Evolutionary conservation across 1,139 yeast species (phyloP), one percentile per base, ranked within the genome.

Genomic region (Petasospora rhodanensis): DNA sequence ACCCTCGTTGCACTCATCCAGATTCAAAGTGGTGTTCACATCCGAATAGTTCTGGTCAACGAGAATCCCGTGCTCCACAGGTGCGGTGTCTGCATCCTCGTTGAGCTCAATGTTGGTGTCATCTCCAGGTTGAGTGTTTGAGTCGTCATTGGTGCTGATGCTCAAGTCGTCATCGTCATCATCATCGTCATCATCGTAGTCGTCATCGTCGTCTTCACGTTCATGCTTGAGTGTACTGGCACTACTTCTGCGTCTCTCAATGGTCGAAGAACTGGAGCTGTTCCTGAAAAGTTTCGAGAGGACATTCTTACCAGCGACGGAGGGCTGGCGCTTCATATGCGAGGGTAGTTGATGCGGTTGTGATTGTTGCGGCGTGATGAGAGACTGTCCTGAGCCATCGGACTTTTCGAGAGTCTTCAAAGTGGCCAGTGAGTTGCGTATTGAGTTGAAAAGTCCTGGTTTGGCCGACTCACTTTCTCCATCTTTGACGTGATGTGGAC

Each of bases 21-120:
- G 22, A 16, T 32, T 27, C 3, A 31, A 24, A 3, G 39, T 26
- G n/a, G 33, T 29, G 30, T 44, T 49, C 9, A 41, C 28, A 27
- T 47, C 52, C 4, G 52, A 43, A 26, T 43, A 49, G 26, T 48
- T 43, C 30, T 47, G 48, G 15, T 47, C 46, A 13, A 51, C 43
- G 2, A 49, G 29, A 12, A 51, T 49, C 0, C 51, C 54, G 26
- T 42, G 45, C 14, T 41, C 38, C 7, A 34, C 31, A 7, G 30
- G 25, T n/a, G 21, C 24, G 42, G 29, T 40, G 7, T 40, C 33
- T 13, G 41, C 27, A 22, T 40, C 18, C 16, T 38, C 44, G n/a
- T 35, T 35, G 15, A 45, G 16, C 21, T 40, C 41, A n/a, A 37
- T 21, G 12, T 28, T 30, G 5, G 35, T 24, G 9, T 32, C 41